Evolutionary conservation across 768 basidiomycete species (phyloP).

Genomic region (Suillus brevipes): DNA sequence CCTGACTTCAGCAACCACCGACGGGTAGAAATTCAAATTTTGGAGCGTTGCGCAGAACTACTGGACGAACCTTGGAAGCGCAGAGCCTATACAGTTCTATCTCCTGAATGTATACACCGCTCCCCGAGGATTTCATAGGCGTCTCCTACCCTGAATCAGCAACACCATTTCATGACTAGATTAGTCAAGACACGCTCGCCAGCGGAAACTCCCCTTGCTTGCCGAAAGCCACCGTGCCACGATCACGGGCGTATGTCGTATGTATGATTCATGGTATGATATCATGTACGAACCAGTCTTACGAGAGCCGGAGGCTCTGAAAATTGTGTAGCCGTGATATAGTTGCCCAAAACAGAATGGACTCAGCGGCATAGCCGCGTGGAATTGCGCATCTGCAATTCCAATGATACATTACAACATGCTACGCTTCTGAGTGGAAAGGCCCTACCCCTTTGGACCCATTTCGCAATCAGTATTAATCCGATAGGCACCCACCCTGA

Average conservation of each 20-base stretch:
- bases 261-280: neutral
- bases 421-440: neutral
- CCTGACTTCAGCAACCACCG: neutral
- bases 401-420: constrained; percentile 1
- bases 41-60: neutral
- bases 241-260: neutral
- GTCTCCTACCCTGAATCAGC: neutral
- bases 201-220: neutral
- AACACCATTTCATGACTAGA: neutral
- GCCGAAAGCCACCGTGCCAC: neutral
- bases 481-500: constrained; percentile 27
- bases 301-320: neutral
- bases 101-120: neutral
- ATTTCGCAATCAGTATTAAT: constrained; percentile 25
- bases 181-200: neutral
- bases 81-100: neutral
- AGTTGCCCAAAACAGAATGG: neutral
- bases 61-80: neutral
- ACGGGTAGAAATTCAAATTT: neutral
- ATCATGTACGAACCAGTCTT: neutral
- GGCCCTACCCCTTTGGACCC: constrained; percentile 19
- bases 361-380: constrained; percentile 7
- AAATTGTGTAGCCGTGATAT: neutral
- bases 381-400: neutral
- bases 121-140: neutral